Evolutionary conservation across 306 rosid species (phyloP).

Genomic region (Castanea sativa): DNA sequence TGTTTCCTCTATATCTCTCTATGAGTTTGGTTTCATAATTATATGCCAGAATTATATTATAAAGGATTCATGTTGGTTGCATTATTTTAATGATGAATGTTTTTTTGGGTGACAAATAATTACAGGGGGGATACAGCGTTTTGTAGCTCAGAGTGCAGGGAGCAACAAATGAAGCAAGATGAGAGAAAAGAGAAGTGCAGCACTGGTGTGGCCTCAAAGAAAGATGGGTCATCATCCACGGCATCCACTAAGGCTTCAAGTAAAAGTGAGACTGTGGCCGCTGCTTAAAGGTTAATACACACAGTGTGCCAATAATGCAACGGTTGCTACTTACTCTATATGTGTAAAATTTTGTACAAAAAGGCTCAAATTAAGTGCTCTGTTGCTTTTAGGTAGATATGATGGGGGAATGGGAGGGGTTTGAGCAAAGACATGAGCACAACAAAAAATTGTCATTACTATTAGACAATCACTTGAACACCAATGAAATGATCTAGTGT

Average conservation of each 20-base stretch:
- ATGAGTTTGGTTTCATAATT: background rate
- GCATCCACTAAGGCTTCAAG: constrained; percentile 26
- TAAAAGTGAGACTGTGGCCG: constrained; percentile 35
- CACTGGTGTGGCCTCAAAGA: constrained; percentile 15
- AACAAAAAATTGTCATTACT: too few species aligned
- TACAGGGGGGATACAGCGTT: constrained; percentile 91
- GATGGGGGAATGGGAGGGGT: too few species aligned
- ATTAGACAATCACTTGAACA: too few species aligned
- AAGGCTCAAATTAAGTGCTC: too few species aligned
- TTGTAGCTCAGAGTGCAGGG: constrained; percentile 91
- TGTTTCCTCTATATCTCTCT: background rate
- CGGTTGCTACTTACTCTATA: too few species aligned
- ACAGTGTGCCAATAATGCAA: too few species aligned
- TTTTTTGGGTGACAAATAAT: background rate
- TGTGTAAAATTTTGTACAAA: too few species aligned
- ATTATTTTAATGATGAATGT: background rate
- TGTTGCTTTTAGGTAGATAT: too few species aligned
- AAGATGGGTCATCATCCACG: constrained; percentile 24
- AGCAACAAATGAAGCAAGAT: constrained; percentile 68
- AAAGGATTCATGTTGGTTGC: background rate
- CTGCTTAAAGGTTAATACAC: constrained; percentile 23
- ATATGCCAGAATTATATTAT: background rate
- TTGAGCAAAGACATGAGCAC: too few species aligned
- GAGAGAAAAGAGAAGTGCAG: constrained; percentile 47
- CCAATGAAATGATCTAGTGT: too few species aligned